Conservation (phyloP, 805 yeast genomes). For the Lachancea waltii region DNA sequence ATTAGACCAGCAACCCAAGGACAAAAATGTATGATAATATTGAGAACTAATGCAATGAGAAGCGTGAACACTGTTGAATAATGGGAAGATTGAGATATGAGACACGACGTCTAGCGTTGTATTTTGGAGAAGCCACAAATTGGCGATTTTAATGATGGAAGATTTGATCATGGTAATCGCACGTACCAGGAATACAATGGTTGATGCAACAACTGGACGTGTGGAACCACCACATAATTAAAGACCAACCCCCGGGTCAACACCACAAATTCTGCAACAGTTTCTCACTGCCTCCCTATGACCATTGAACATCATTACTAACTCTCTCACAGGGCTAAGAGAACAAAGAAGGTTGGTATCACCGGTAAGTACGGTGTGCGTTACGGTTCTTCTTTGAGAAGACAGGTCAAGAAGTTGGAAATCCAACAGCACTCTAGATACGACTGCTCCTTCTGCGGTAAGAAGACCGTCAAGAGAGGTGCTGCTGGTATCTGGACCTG, state of each 20-base stretch:
- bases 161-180: too few species aligned
- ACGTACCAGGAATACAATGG: too few species aligned
- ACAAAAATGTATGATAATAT: slow-evolving; percentile 6
- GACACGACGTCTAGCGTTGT: too few species aligned
- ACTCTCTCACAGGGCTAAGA: slow-evolving; percentile 74
- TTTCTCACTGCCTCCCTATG: too few species aligned
- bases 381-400: slow-evolving; percentile 99
- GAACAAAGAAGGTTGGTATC: slow-evolving; percentile 99
- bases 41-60: background rate
- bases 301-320: slow-evolving; percentile 1
- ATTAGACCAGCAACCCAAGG: slow-evolving; percentile 7
- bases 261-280: too few species aligned
- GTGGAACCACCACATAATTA: too few species aligned
- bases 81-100: background rate
- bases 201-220: too few species aligned
- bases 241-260: too few species aligned
- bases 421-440: slow-evolving; percentile 98
- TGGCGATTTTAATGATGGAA: too few species aligned
- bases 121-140: too few species aligned
- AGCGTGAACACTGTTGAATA: background rate
- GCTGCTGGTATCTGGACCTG: slow-evolving; percentile 99
- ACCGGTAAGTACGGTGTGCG: slow-evolving; percentile 99
- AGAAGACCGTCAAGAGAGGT: slow-evolving; percentile 95
- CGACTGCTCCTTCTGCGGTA: slow-evolving; percentile 99
- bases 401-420: slow-evolving; percentile 99